Evolutionary conservation across 2,329 filamentous ascomycete genomes (phyloP).

Genomic region (Xylaria sp.): DNA sequence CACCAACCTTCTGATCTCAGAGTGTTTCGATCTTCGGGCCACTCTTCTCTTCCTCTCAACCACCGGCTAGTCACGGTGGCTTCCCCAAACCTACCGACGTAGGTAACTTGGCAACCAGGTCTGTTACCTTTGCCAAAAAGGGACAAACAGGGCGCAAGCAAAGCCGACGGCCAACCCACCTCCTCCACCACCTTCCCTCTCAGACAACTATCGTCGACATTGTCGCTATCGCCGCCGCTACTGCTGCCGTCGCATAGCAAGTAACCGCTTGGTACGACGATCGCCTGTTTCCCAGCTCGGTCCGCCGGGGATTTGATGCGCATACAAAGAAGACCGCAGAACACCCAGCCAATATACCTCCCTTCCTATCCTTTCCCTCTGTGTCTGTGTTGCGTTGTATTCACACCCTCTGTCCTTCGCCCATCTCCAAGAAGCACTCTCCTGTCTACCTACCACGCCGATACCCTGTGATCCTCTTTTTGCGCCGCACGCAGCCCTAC

Average conservation of each 20-base stretch:
- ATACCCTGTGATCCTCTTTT: neutral
- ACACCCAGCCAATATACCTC: neutral
- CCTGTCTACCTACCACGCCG: neutral
- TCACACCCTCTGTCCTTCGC: neutral
- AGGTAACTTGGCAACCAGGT: neutral
- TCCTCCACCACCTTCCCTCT: neutral
- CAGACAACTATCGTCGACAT: neutral
- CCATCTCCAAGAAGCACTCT: neutral
- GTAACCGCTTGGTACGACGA: neutral
- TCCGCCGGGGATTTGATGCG: neutral
- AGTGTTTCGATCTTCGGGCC: neutral
- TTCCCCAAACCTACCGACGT: neutral
- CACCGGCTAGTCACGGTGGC: neutral
- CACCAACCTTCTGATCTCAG: neutral
- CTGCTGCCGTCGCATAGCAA: conserved; percentile 1
- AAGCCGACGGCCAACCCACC: conserved; percentile 5
- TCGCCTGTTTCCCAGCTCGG: neutral
- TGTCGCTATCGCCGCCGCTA: neutral
- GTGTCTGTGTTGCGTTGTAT: neutral
- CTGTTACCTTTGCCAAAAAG: neutral
- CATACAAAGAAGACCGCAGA: neutral
- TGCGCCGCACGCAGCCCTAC: conserved; percentile 13
- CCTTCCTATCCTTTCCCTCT: neutral
- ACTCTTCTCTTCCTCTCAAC: conserved; percentile 1
- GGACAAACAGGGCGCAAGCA: neutral